phyloP scores from a whole-genome alignment of 1,284 basidiomycete species.

The Porodaedalea pini region DNA sequence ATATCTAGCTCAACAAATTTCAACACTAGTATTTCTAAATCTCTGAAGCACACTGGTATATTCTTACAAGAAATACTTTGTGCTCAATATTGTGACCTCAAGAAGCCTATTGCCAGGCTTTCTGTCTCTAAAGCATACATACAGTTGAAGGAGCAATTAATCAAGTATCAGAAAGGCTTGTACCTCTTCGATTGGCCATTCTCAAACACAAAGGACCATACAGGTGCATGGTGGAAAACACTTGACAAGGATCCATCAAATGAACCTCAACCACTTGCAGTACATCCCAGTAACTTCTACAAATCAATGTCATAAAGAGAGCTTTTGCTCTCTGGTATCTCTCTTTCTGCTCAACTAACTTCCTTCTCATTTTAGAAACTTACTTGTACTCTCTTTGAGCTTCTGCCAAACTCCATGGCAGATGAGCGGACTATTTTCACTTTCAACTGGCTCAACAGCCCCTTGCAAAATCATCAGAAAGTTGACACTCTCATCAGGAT shows the following conservation, averaged over 20 bases:
- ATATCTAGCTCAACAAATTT: not conserved
- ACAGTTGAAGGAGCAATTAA: not conserved
- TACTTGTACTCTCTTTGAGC: not conserved
- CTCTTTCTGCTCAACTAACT: too few relatives aligned
- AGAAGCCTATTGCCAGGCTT: not conserved
- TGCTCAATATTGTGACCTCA: not conserved
- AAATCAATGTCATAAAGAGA: not conserved
- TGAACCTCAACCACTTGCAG: not conserved
- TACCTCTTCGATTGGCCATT: not conserved
- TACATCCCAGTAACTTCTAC: not conserved
- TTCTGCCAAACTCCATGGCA: not conserved
- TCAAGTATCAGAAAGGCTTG: not conserved
- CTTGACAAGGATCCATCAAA: not conserved
- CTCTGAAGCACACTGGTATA: not conserved
- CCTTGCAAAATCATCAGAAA: not conserved
- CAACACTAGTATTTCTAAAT: not conserved
- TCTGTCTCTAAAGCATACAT: not conserved
- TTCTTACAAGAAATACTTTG: not conserved
- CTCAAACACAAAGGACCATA: not conserved
- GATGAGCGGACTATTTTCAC: not conserved
- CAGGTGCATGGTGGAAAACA: not conserved
- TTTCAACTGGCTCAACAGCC: not conserved
- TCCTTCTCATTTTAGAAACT: not conserved
- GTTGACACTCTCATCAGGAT: not conserved
- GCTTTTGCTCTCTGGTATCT: too few relatives aligned